Evolutionary conservation across 192 early-diverging fungal genomes (phyloP).

Genomic region (Lobosporangium transversale): DNA sequence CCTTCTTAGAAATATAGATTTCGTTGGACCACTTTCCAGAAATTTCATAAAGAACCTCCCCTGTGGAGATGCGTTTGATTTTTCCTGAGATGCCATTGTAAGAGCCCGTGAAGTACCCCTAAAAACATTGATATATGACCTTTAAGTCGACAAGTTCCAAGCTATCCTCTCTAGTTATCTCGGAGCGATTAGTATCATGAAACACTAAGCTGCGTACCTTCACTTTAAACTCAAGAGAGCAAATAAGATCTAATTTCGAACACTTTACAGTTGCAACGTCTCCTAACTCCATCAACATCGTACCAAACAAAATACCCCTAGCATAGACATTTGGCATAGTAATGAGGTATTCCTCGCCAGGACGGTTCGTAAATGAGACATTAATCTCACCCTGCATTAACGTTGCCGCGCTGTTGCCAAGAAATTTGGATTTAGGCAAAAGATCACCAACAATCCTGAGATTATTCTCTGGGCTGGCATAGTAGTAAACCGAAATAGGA

Average conservation of each 20-base stretch:
- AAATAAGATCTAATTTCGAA: constrained; percentile 76
- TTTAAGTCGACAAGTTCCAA: not conserved
- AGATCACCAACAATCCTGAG: constrained; percentile 84
- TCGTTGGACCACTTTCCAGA: constrained; percentile 89
- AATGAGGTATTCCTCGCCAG: constrained; percentile 83
- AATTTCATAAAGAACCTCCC: constrained; percentile 82
- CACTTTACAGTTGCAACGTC: constrained; percentile 82
- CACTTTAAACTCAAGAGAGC: constrained; percentile 89
- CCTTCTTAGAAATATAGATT: constrained; percentile 68
- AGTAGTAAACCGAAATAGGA: constrained; percentile 87
- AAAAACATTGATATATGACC: not conserved
- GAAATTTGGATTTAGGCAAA: constrained; percentile 86
- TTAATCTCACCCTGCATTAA: constrained; percentile 81
- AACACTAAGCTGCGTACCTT: constrained; percentile 66
- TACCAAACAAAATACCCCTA: constrained; percentile 91
- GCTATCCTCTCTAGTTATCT: not conserved
- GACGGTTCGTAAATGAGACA: constrained; percentile 68
- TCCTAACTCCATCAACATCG: constrained; percentile 92
- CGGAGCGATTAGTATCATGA: not conserved
- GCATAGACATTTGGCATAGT: constrained; percentile 94
- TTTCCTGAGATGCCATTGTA: constrained; percentile 87
- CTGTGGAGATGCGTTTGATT: constrained; percentile 80
- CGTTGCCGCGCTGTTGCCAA: constrained; percentile 91
- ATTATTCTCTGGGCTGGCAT: constrained; percentile 83
- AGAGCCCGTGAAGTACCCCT: constrained; percentile 80